Evolutionary conservation across 2,329 filamentous ascomycete species (phyloP).

Genomic region (Piedraia hortae): DNA sequence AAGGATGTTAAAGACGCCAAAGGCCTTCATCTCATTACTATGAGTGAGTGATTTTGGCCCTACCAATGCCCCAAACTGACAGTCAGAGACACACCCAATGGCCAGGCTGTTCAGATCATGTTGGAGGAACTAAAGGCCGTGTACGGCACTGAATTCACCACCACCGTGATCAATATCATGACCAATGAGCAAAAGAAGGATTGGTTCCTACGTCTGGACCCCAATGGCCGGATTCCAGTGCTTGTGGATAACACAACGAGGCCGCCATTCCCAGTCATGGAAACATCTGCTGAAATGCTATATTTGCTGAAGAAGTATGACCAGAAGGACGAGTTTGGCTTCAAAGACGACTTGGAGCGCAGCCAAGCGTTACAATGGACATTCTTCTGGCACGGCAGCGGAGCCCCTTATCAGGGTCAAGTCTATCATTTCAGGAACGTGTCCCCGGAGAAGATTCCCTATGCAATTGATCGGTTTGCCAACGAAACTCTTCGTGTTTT

Average conservation of each 20-base stretch:
- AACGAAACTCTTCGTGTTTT: slow-evolving; percentile 26
- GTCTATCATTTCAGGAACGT: slow-evolving; percentile 15
- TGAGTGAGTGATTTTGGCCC: slow-evolving; percentile 17
- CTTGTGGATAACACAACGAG: slow-evolving; percentile 23
- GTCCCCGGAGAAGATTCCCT: slow-evolving; percentile 20
- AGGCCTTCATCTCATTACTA: slow-evolving; percentile 25
- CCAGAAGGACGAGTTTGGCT: slow-evolving; percentile 23
- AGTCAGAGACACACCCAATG: slow-evolving; percentile 21
- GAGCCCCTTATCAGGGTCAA: slow-evolving; percentile 19
- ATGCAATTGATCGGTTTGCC: slow-evolving; percentile 23
- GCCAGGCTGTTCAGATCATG: slow-evolving; percentile 24
- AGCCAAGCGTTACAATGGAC: slow-evolving; percentile 25
- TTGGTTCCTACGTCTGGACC: slow-evolving; percentile 9
- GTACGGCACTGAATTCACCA: slow-evolving; percentile 23
- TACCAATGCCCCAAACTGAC: slow-evolving; percentile 12
- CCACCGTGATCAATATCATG: slow-evolving; percentile 21
- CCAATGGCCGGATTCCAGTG: slow-evolving; percentile 20
- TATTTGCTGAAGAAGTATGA: slow-evolving; percentile 25
- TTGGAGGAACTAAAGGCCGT: slow-evolving; percentile 25
- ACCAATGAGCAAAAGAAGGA: slow-evolving; percentile 27
- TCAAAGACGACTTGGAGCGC: slow-evolving; percentile 23
- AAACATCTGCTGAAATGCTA: slow-evolving; percentile 25
- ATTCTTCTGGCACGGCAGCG: slow-evolving; percentile 24
- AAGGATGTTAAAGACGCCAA: slow-evolving; percentile 21
- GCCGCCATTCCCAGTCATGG: slow-evolving; percentile 24